Base-by-base conservation (phyloP, 2,329 filamentous ascomycete genomes). In the Sodiomyces alkalinus region DNA sequence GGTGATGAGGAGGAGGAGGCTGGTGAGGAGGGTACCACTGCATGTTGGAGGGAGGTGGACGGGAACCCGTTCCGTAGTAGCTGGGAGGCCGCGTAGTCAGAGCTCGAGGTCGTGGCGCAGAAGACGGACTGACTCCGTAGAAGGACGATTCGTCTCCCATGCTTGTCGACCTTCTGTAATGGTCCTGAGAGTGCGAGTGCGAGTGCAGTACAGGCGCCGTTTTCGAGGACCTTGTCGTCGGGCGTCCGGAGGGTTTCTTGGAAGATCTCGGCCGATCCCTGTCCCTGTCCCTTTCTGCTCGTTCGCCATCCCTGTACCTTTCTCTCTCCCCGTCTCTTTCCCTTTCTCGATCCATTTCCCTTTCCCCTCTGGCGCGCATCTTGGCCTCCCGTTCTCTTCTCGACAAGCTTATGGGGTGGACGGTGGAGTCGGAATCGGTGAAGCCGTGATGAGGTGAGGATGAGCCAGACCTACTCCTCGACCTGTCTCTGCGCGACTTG, bases 401-500 rank as follows among this genome's bases (percentile, higher is more conserved):
- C 12, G 41, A 37, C 9, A 48, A 41, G 26, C 40, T 48, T 13
- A 41, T 35, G 4, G 53, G 50, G 17, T 57, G 57, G 20, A 52
- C 45, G 11, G 55, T 60, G 22, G 58, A 50, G 39, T 64, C 55
- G 27, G 59, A 56, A 39, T 61, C 59, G 35, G 50, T 53, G 21
- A 53, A 37, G 19, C 36, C 46, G 29, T 48, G 41, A 25, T 39
- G 43, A 28, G 41, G 48, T 16, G 54, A 52, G 21, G 55, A 51
- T 10, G 57, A 52, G 22, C 51, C 51, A 25, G 49, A 45, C 34
- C 51, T 55, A 28, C 47, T 41, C 31, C 47, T 46, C 14, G 43
- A 31, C 11, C 20, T 15, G 22, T 60, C 54, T 30, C 42, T 57
- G 35, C 62, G 57, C 23, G 59, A 51, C 42, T 57, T 63, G 36